A percentile compares a stretch with the other conserved stretches of the same genome.
phyloP scores from a whole-genome alignment of 768 basidiomycete genomes.

The Trametes cingulata region DNA sequence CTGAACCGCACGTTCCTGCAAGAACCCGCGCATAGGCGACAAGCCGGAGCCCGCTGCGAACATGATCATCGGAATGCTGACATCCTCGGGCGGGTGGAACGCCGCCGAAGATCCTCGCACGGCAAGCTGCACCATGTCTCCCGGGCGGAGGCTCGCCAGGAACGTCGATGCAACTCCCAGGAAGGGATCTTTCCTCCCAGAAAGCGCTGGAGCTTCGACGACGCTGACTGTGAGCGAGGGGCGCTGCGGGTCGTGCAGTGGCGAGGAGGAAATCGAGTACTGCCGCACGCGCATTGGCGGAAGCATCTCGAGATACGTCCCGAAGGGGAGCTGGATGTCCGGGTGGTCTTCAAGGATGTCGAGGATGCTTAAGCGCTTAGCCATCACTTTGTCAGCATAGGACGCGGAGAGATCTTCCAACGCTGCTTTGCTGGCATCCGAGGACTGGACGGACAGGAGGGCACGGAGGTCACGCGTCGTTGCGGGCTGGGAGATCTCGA shows the following conservation, averaged over 20 bases:
- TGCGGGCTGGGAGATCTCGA: constrained; percentile 50
- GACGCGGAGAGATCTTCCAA: constrained; percentile 34
- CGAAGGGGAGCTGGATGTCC: constrained; percentile 39
- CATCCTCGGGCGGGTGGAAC: constrained; percentile 48
- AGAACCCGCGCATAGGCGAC: constrained; percentile 52
- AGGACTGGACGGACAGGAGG: constrained; percentile 31
- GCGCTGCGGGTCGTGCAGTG: constrained; percentile 43
- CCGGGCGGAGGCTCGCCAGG: constrained; percentile 41
- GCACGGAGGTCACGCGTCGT: constrained; percentile 42
- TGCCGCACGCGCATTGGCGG: constrained; percentile 51
- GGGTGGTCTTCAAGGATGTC: constrained; percentile 43
- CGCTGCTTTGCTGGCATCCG: constrained; percentile 28
- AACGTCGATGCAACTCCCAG: constrained; percentile 50
- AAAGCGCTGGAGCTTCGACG: constrained; percentile 39
- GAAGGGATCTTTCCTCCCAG: constrained; percentile 37
- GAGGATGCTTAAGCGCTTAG: constrained; percentile 42
- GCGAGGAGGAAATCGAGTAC: constrained; percentile 53
- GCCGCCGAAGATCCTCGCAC: constrained; percentile 40
- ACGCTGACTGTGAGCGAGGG: constrained; percentile 49
- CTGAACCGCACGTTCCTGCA: constrained; percentile 51
- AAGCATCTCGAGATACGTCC: constrained; percentile 42
- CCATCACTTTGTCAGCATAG: constrained; percentile 38
- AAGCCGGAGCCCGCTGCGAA: constrained; percentile 50
- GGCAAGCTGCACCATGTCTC: constrained; percentile 44
- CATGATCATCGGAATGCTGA: constrained; percentile 43